Evolutionary conservation across 2,329 filamentous ascomycete genomes (phyloP).

Genomic region (Alternaria hordeiaustralica): DNA sequence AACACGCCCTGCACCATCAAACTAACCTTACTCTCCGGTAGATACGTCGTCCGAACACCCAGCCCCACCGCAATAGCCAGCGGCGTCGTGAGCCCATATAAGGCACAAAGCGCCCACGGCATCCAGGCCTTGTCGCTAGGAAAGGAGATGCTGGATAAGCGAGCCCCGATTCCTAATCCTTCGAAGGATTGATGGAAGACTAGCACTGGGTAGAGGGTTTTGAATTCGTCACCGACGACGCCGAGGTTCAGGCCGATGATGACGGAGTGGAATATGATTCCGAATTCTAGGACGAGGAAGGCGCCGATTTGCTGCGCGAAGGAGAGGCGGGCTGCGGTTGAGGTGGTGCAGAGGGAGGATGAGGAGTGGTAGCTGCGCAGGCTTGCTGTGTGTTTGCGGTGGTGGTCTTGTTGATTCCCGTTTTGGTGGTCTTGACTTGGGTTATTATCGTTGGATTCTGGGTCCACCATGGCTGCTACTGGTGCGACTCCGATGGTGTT

Average conservation of each 20-base stretch:
- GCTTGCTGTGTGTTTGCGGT: background rate
- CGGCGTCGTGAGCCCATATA: slow-evolving; percentile 4
- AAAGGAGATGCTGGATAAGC: background rate
- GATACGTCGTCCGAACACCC: background rate
- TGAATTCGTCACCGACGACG: slow-evolving; percentile 3
- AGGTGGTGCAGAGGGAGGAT: background rate
- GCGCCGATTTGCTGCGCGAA: slow-evolving; percentile 4
- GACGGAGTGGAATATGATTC: slow-evolving; percentile 8
- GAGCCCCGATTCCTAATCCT: slow-evolving; percentile 1
- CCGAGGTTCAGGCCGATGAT: slow-evolving; percentile 8
- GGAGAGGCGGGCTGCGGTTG: background rate
- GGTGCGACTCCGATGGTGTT: too few relatives aligned
- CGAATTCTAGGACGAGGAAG: slow-evolving; percentile 7
- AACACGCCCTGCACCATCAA: slow-evolving; percentile 3
- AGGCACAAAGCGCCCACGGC: slow-evolving; percentile 4
- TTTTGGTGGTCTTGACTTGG: background rate
- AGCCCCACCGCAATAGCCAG: slow-evolving; percentile 2
- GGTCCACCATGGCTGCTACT: background rate
- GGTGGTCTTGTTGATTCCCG: background rate
- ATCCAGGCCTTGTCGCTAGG: background rate
- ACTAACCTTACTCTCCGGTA: background rate
- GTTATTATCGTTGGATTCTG: background rate
- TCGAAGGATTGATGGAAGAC: slow-evolving; percentile 10
- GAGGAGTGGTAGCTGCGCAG: background rate
- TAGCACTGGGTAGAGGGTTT: background rate